phyloP scores from a whole-genome alignment of 805 yeast species.

The Lachancea kluyveri region DNA sequence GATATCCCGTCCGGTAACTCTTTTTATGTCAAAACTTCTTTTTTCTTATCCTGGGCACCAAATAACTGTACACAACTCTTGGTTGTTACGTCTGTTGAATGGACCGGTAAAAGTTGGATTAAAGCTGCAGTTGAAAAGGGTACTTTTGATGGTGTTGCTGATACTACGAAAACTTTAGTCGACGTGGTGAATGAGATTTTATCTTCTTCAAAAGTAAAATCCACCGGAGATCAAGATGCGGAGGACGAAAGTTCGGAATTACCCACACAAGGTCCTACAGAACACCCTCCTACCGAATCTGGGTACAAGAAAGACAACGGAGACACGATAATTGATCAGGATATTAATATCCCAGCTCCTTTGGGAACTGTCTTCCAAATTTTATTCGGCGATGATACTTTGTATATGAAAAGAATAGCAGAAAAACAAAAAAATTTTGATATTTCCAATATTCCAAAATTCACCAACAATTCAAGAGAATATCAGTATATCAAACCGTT shows the following conservation, averaged over 20 bases:
- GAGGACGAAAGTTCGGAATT: slow-evolving; percentile 18
- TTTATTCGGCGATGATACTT: slow-evolving; percentile 55
- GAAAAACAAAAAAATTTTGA: slow-evolving; percentile 58
- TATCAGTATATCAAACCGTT: slow-evolving; percentile 56
- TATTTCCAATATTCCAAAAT: slow-evolving; percentile 45
- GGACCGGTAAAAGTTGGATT: slow-evolving; percentile 77
- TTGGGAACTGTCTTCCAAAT: slow-evolving; percentile 55
- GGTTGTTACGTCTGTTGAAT: slow-evolving; percentile 52
- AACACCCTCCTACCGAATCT: slow-evolving; percentile 41
- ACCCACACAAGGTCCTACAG: slow-evolving; percentile 32
- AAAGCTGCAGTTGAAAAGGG: slow-evolving; percentile 72
- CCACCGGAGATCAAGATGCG: slow-evolving; percentile 11
- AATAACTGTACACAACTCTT: slow-evolving; percentile 46
- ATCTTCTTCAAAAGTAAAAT: slow-evolving; percentile 11
- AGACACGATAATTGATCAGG: slow-evolving; percentile 46
- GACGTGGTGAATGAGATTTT: slow-evolving; percentile 39
- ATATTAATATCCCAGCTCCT: slow-evolving; percentile 54
- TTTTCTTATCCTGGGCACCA: slow-evolving; percentile 57
- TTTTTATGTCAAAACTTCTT: slow-evolving; percentile 54
- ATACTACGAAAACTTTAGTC: slow-evolving; percentile 43
- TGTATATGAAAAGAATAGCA: slow-evolving; percentile 41
- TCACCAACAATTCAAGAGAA: slow-evolving; percentile 36
- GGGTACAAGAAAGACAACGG: slow-evolving; percentile 39
- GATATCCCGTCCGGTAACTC: slow-evolving; percentile 79
- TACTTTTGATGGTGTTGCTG: slow-evolving; percentile 65